Evolutionary conservation across 352 stramenopile genomes (phyloP), one percentile per base, ranked within the genome.

Genomic region (Pythium catenulatum): DNA sequence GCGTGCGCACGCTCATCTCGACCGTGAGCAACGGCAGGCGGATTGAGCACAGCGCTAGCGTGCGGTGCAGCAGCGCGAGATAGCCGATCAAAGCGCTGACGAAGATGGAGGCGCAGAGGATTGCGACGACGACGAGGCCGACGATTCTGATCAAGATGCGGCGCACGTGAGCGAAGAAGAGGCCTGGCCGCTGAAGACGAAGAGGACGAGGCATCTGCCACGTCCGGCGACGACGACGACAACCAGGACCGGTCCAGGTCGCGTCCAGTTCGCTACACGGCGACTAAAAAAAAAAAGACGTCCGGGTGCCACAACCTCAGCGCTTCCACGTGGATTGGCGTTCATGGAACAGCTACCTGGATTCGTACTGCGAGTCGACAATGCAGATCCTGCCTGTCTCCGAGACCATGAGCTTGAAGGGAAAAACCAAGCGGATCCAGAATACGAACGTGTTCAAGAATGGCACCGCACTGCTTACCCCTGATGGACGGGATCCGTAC

Each of bases 341-440:
- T 1, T 19, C 50, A n/a, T 77, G 76, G 76, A 2, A 45, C 15
- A n/a, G 15, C 13, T 73, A 73, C 39, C 13, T 73, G 15, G 37
- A 54, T 5, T 17, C 56, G 11, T 84, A 78, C 65, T 30, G 5
- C 23, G 25, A 69, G n/a, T 14, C 30, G 23, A 78, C 77, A 3
- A 77, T 77, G 61, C 76, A 83, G 30, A 21, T 83, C 4, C 25
- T 84, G 3, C 61, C 46, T 0, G 39, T 84, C 17, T 41, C 19
- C 4, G 61, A 78, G 43, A 70, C 63, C 8, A 77, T 84, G 65
- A 59, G 50, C 36, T 36, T 48, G 14, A 39, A n/a, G 0, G 48
- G 59, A 23, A 54, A 45, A 3, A 84, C 70, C 77, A 45, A n/a
- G 21, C 65, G 77, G 0, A 25, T 76, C 14, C 2, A 36, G 63